Evolutionary conservation across 371 early-diverging fungal genomes (phyloP).

Genomic region (Dichotomocladium elegans): DNA sequence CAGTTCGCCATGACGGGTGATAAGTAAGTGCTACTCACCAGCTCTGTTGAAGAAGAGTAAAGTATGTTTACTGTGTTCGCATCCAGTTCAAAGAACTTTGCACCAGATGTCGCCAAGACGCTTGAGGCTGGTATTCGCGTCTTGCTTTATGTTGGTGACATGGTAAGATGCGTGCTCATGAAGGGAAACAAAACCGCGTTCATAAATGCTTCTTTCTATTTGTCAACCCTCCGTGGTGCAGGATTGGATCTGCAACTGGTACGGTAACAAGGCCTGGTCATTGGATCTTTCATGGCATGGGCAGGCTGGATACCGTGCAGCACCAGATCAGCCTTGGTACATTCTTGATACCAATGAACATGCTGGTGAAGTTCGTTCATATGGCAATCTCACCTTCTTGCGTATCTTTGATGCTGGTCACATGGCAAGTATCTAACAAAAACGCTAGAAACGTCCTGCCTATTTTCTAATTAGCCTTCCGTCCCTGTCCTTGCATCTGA

Average conservation of each 20-base stretch:
- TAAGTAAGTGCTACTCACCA: slow-evolving; percentile 70
- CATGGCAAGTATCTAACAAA: slow-evolving; percentile 50
- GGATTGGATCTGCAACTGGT: slow-evolving; percentile 80
- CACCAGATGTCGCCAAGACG: slow-evolving; percentile 42
- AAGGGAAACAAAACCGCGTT: background rate
- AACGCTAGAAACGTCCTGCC: background rate
- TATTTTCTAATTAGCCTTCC: background rate
- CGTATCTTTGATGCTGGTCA: slow-evolving; percentile 86
- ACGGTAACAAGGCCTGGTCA: slow-evolving; percentile 85
- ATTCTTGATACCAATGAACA: slow-evolving; percentile 21
- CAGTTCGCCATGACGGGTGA: slow-evolving; percentile 75
- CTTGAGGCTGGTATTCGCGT: slow-evolving; percentile 76
- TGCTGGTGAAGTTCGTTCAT: slow-evolving; percentile 72
- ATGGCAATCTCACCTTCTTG: slow-evolving; percentile 72
- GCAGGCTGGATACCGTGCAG: slow-evolving; percentile 56
- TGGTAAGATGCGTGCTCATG: background rate
- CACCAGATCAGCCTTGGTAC: slow-evolving; percentile 53
- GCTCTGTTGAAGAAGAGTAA: no score
- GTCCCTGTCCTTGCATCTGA: no score
- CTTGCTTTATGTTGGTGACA: slow-evolving; percentile 76
- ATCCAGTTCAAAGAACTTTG: slow-evolving; percentile 50
- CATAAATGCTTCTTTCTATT: background rate
- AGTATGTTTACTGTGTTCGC: no score
- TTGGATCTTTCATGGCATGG: slow-evolving; percentile 78
- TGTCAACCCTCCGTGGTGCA: slow-evolving; percentile 20